Percentiles rank a stretch among this genome's conserved stretches.
phyloP scores from a whole-genome alignment of 2,329 filamentous ascomycete genomes.

The Cryoendolithus antarcticus region DNA sequence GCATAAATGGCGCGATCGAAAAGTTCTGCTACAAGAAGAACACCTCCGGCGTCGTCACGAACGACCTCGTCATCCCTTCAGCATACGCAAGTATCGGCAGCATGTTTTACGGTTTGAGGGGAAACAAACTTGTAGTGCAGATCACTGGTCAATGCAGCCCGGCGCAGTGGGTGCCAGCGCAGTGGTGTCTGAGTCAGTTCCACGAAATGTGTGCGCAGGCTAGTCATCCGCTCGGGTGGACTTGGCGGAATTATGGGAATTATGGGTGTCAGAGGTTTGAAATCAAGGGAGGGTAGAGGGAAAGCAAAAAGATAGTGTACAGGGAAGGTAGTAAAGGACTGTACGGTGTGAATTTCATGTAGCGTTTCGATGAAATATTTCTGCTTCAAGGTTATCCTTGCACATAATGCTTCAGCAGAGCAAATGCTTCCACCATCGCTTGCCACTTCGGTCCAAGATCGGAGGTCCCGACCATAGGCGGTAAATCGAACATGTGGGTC shows the following conservation, averaged over 20 bases:
- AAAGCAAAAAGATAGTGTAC: too few species aligned
- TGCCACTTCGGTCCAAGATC: slow-evolving; percentile 10
- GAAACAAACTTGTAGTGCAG: slow-evolving; percentile 1
- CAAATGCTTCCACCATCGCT: slow-evolving; percentile 8
- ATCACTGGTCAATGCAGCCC: slow-evolving; percentile 12
- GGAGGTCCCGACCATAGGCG: slow-evolving; percentile 8
- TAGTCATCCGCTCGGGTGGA: neutral
- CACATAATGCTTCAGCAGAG: slow-evolving; percentile 6
- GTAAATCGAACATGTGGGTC: slow-evolving; percentile 13
- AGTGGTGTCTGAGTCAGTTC: slow-evolving; percentile 15
- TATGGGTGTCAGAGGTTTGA: slow-evolving; percentile 3
- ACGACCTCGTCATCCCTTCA: slow-evolving; percentile 11
- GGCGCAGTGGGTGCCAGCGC: slow-evolving; percentile 12
- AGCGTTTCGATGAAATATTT: too few species aligned
- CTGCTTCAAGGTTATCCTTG: neutral
- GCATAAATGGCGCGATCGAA: slow-evolving; percentile 12
- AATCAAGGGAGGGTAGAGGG: neutral
- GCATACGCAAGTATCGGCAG: slow-evolving; percentile 8
- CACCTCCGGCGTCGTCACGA: neutral
- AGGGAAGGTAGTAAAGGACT: too few species aligned
- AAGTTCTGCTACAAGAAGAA: slow-evolving; percentile 10
- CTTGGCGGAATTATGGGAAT: neutral
- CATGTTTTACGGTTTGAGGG: slow-evolving; percentile 5
- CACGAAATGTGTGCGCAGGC: slow-evolving; percentile 12
- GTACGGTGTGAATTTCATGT: too few species aligned